Evolutionary conservation across 306 rosid genomes (phyloP), one percentile per base, ranked within the genome.

Genomic region (Abrus pulchellus): DNA sequence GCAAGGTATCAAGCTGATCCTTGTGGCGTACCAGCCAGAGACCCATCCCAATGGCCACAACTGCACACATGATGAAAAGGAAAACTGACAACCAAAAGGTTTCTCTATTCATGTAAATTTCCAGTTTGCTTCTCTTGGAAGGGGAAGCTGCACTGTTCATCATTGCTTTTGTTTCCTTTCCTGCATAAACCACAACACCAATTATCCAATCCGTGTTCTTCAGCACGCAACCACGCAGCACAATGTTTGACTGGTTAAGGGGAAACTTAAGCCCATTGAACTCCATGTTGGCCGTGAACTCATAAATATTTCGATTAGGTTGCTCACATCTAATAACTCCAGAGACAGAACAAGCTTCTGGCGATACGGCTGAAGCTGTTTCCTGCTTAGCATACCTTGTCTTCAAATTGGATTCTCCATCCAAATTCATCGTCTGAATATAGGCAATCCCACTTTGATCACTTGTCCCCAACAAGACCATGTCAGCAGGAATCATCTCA

Each of bases 161-260:
- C 94, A 91, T 93, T 38, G 97, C 98, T 85, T 93, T 93, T 27
- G 98, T 93, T 86, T 93, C 97, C 81, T 88, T 92, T 44, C 98
- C 98, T 1, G 98, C 98, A 87, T 91, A 91, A 63, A 93, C 97
- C 59, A 75, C 98, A 59, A 93, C 97, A 64, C 98, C 98, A 53
- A 91, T 76, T 50, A 87, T 71, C 98, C 98, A 93, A 41, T 77
- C 85, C 1, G 97, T 93, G 83, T 93, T 93, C 94, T 93, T 93
- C 84, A 93, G 86, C 84, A 90, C 87, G 78, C 98, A 93, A 82
- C 98, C 98, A 45, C 98, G 97, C 72, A 93, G 80, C 44, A 93
- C 87, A 74, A 93, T 90, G 79, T 91, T 91, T 5, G 98, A 88
- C 66, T 89, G 98, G 84, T 89, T 90, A 47, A 93, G 89, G 52